Evolutionary conservation across 176 grass and related monocot genomes (phyloP).

Genomic region (Alopecurus myosuroides): DNA sequence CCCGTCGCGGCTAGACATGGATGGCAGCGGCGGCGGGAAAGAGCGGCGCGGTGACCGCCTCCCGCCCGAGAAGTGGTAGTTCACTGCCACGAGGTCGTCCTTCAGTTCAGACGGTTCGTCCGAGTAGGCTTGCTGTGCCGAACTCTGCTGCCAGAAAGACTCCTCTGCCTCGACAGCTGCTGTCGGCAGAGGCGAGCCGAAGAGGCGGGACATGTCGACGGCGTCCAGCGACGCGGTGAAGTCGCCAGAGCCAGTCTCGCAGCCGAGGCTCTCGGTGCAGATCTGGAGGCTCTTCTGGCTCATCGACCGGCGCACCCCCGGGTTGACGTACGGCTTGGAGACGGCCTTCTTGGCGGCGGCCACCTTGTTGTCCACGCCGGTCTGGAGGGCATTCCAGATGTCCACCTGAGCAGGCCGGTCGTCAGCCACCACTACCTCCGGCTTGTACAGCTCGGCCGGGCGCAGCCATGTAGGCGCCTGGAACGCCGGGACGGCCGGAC

Average conservation of each 20-base stretch:
- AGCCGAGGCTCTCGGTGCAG: constrained; percentile 99
- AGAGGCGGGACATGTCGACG: constrained; percentile 26
- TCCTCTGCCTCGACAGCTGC: background rate
- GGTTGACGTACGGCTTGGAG: constrained; percentile 51
- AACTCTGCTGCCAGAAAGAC: constrained; percentile 12
- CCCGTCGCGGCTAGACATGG: constrained; percentile 67
- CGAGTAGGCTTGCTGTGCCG: background rate
- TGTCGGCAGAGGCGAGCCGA: background rate
- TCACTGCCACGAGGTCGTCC: constrained; percentile 48
- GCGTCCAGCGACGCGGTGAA: constrained; percentile 35
- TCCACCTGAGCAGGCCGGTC: constrained; percentile 41
- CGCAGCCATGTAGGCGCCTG: constrained; percentile 20
- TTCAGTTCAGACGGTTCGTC: background rate
- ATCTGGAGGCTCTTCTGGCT: constrained; percentile 88
- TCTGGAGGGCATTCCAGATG: constrained; percentile 73
- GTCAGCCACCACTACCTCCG: constrained; percentile 3
- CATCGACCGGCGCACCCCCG: constrained; percentile 52
- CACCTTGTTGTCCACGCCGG: constrained; percentile 1
- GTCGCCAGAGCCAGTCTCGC: constrained; percentile 71
- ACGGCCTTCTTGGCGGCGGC: background rate
- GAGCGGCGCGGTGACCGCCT: constrained; percentile 31
- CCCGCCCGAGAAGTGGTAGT: constrained; percentile 65
- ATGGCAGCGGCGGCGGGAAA: constrained; percentile 79
- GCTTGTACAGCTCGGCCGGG: constrained; percentile 2
- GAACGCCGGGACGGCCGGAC: constrained; percentile 25